phyloP scores from a whole-genome alignment of 208 protist genomes.

The Angomonas deanei region DNA sequence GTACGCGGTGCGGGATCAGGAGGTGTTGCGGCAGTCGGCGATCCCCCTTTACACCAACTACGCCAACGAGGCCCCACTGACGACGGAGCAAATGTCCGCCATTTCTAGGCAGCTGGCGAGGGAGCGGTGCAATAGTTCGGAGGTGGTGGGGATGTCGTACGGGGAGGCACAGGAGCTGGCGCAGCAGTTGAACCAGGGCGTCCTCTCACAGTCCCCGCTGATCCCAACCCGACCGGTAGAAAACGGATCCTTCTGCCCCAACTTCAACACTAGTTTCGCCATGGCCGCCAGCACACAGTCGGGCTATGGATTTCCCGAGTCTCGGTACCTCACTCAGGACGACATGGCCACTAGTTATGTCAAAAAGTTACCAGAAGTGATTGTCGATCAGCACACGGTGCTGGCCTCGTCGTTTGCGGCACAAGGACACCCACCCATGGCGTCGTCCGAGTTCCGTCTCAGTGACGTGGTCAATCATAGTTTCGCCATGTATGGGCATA shows the following conservation, averaged over 20 bases:
- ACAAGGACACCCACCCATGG: not conserved
- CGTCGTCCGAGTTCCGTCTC: not conserved
- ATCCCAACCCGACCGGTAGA: not conserved
- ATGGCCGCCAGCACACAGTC: slow-evolving; percentile 24
- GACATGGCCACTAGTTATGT: slow-evolving; percentile 9
- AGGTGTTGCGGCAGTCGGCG: slow-evolving; percentile 28
- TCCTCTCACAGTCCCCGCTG: not conserved
- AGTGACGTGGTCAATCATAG: not conserved
- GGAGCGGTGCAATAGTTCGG: slow-evolving; percentile 26
- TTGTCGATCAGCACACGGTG: slow-evolving; percentile 3
- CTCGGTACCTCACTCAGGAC: slow-evolving; percentile 32
- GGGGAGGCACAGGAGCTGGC: slow-evolving; percentile 18
- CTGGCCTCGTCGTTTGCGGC: not conserved
- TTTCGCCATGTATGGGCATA: slow-evolving; percentile 6
- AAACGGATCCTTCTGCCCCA: not conserved
- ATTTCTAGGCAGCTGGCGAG: slow-evolving; percentile 33
- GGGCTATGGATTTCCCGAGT: slow-evolving; percentile 24
- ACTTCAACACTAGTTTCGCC: not conserved
- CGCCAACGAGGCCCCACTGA: slow-evolving; percentile 26
- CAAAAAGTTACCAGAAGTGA: not conserved
- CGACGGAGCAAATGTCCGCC: slow-evolving; percentile 23
- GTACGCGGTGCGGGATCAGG: slow-evolving; percentile 7
- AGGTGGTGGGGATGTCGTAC: slow-evolving; percentile 62
- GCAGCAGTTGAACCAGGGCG: not conserved
- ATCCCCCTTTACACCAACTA: slow-evolving; percentile 58